Evolutionary conservation across 805 yeast species (phyloP), one percentile per base, ranked within the genome.

Genomic region (Saturnispora saitoi): DNA sequence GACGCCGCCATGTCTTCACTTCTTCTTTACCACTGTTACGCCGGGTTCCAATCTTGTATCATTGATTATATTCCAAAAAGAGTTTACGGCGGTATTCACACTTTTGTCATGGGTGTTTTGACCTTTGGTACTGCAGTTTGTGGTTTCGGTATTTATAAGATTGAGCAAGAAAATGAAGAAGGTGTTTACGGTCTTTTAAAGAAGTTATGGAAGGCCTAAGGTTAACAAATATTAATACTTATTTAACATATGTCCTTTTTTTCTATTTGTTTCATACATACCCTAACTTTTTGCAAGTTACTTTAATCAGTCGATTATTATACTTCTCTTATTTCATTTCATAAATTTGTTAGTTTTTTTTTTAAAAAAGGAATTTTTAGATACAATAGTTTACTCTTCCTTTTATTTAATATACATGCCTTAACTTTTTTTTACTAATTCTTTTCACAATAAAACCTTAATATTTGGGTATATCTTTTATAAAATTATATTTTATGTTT

Each of bases 1-100:
- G 93, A 85, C 64, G 69, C 85, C 3, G 54, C 78, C 2, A 64
- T 84, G 58, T 69, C 80, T 14, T 69, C 80, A 2, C 64, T 78
- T 12, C 60, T 83, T 43, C 66, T 85, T 54, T 72, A 75, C 59
- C 93, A 86, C 63, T 73, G 80, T 48, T 78, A 76, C 63, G 78
- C 78, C 43, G 95, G 93, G 3, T 80, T 84, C 71, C 81, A 79
- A 59, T 72, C 86, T 39, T 83, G 93, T 71, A 85, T 86, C 57
- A 76, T 76, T 49, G 93, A 86, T 65, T 83, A 84, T 67, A 81
- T 86, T 48, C 93, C 91, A 45, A 69, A 70, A 61, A 77, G 91
- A 69, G 86, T 80, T 32, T 86, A 76, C 58, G 89, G 90, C 14
- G 54, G 71, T 31, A 73, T 76, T 74, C 86, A 83, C 66, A 72